Conservation (phyloP, 768 basidiomycete species). For the Suillus occidentalis region DNA sequence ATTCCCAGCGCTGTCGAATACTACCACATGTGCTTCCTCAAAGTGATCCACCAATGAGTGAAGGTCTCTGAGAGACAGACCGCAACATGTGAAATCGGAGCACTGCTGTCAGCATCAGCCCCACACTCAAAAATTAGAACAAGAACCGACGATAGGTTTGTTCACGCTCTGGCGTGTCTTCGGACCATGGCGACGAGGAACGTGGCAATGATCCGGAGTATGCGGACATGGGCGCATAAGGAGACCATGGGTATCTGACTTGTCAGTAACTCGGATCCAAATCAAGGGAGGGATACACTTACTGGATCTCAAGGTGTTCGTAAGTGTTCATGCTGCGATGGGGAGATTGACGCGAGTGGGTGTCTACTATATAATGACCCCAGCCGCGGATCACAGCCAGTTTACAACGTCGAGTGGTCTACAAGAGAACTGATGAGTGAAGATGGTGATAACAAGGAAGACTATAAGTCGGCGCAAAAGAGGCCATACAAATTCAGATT, state of each 20-base stretch:
- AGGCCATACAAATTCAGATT: background rate
- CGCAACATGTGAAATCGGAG: constrained; percentile 51
- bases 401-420: background rate
- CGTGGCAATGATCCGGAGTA: background rate
- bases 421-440: constrained; percentile 1
- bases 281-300: background rate
- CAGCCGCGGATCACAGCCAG: constrained; percentile 2
- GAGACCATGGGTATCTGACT: constrained; percentile 7
- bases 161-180: constrained; percentile 14
- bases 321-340: background rate
- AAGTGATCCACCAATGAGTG: constrained; percentile 54
- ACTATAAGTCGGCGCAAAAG: background rate
- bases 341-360: background rate
- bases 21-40: constrained; percentile 42
- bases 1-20: constrained; percentile 30
- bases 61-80: constrained; percentile 43
- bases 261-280: background rate
- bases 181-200: constrained; percentile 15
- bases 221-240: constrained; percentile 5
- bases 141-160: constrained; percentile 21
- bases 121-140: background rate
- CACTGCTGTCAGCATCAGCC: constrained; percentile 33
- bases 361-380: background rate
- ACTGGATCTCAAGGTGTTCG: background rate
- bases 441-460: constrained; percentile 7